Conservation (phyloP, 2,329 filamentous ascomycete species). For the Nothophaeocryptopus gaeumannii region DNA sequence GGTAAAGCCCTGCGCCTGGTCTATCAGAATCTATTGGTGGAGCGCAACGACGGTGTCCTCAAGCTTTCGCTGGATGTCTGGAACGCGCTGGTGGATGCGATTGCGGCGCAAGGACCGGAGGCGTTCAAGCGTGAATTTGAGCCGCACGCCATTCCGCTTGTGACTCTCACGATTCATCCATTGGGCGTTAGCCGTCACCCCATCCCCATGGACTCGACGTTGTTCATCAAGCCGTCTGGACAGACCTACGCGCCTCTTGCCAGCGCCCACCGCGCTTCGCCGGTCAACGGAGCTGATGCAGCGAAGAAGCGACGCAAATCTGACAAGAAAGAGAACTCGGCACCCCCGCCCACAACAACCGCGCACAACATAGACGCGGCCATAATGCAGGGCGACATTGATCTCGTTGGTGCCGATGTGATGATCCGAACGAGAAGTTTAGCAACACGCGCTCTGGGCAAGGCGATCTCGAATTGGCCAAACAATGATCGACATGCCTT, state of each 20-base stretch:
- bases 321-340: conserved; percentile 72
- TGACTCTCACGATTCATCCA: conserved; percentile 81
- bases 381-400: conserved; percentile 96
- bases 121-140: conserved; percentile 71
- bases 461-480: conserved; percentile 77
- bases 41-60: conserved; percentile 80
- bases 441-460: conserved; percentile 80
- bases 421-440: conserved; percentile 87
- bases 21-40: conserved; percentile 93
- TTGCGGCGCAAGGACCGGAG: conserved; percentile 60
- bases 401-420: conserved; percentile 84
- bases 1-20: conserved; percentile 83
- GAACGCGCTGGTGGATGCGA: conserved; percentile 69
- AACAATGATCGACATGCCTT: conserved; percentile 54
- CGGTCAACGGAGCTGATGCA: conserved; percentile 57
- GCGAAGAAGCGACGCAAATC: conserved; percentile 78
- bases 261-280: conserved; percentile 41
- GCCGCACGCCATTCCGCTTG: conserved; percentile 72
- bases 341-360: conserved; percentile 50
- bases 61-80: conserved; percentile 83
- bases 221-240: conserved; percentile 93
- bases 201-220: conserved; percentile 81
- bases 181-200: conserved; percentile 89
- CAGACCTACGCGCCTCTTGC: conserved; percentile 65
- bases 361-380: conserved; percentile 95